These are phyloP conservation scores for Sphaerulina populicola DNA, from an alignment of 2,329 filamentous ascomycete species.

Conservation along the genomic window DNA sequence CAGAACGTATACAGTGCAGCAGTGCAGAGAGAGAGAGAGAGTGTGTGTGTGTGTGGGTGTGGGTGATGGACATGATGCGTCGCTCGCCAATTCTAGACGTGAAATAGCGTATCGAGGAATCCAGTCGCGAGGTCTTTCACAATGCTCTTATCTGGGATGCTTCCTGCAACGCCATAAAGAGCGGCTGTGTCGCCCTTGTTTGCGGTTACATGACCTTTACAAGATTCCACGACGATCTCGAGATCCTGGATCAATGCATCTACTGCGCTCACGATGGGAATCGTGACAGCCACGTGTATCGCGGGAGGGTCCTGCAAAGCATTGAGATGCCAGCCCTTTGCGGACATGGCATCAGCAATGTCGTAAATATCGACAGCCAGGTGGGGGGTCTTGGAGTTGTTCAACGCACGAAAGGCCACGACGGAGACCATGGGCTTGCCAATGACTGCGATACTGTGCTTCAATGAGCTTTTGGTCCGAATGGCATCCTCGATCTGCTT, in stretches of 20 bases:
- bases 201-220: conserved; percentile 63
- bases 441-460: conserved; percentile 67
- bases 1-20: not conserved
- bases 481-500: conserved; percentile 75
- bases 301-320: conserved; percentile 84
- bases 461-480: conserved; percentile 46
- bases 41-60: not conserved
- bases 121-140: conserved; percentile 83
- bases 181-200: conserved; percentile 71
- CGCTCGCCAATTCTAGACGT: conserved; percentile 2
- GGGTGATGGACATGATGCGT: not conserved
- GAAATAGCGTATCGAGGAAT: conserved; percentile 71
- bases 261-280: conserved; percentile 73
- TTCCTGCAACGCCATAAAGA: conserved; percentile 90
- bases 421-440: conserved; percentile 84
- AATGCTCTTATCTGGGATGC: conserved; percentile 88
- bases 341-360: conserved; percentile 78
- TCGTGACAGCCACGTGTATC: conserved; percentile 86
- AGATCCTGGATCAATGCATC: conserved; percentile 70
- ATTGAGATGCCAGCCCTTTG: conserved; percentile 89
- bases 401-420: conserved; percentile 67
- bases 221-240: conserved; percentile 52
- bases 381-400: conserved; percentile 14
- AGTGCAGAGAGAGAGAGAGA: not conserved
- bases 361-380: conserved; percentile 86